Evolutionary conservation across 352 stramenopile species (phyloP), one percentile per base, ranked within the genome.

Genomic region (Achlya hypogyna): DNA sequence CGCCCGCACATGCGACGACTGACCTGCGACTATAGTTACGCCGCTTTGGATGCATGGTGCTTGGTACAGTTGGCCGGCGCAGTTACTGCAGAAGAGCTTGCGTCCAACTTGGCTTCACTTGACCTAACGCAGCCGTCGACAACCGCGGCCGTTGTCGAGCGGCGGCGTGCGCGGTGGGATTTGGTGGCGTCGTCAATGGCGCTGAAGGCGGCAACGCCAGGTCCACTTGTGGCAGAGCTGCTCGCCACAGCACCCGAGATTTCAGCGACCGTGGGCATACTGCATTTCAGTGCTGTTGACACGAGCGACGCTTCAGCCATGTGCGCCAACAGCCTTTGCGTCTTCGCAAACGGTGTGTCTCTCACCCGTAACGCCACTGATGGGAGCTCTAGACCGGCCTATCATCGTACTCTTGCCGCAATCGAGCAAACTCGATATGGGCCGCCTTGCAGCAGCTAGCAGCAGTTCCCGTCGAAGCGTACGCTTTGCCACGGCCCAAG

Each of bases 31-130:
- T 58, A 10, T 16, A 64, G 54, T 34, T 64, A 64, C 29, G 54
- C 54, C 29, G 54, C 54, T 4, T 34, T 29, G 35, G 54, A 64
- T 25, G 54, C 54, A 16, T 64, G 54, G 54, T 64, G 54, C 22
- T 38, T 64, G 10, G 32, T 64, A 20, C 32, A n/a, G 5, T 34
- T 64, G 2, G 18, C 47, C 5, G 38, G n/a, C n/a, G n/a, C n/a
- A n/a, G n/a, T n/a, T n/a, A n/a, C n/a, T n/a, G n/a, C n/a, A n/a
- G n/a, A n/a, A n/a, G n/a, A n/a, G n/a, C n/a, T n/a, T n/a, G n/a
- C n/a, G n/a, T n/a, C n/a, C n/a, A n/a, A n/a, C n/a, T n/a, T n/a
- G n/a, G n/a, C n/a, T n/a, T n/a, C n/a, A n/a, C n/a, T n/a, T n/a
- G n/a, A n/a, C n/a, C n/a, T n/a, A n/a, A n/a, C n/a, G n/a, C n/a